Percentiles rank a stretch among this genome's conserved stretches.
These are phyloP conservation scores for Colletotrichum lupini DNA, from an alignment of 2,329 filamentous ascomycete genomes.

Conservation along the genomic window DNA sequence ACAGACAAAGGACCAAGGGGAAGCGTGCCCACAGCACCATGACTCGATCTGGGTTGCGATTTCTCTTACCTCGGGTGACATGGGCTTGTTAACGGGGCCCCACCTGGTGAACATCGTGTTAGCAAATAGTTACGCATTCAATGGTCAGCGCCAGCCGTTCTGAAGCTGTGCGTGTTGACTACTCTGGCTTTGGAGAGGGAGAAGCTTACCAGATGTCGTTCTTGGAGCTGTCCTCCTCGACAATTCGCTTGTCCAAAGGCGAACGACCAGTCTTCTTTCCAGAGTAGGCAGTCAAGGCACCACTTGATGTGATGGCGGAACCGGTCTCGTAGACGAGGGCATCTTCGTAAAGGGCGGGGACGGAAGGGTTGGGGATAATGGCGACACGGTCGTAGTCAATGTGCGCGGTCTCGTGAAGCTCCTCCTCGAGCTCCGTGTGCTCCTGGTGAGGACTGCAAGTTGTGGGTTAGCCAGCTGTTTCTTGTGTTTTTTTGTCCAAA, in stretches of 20 bases:
- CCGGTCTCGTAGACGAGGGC: conserved; percentile 96
- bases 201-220: conserved; percentile 84
- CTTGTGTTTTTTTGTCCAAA: neutral
- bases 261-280: conserved; percentile 98
- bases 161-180: neutral
- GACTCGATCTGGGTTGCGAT: conserved; percentile 16
- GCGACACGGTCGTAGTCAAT: conserved; percentile 99
- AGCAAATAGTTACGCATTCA: conserved; percentile 30
- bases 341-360: conserved; percentile 98
- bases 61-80: conserved; percentile 89
- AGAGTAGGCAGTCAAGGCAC: conserved; percentile 96
- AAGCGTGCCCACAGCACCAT: conserved; percentile 25
- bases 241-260: conserved; percentile 96
- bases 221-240: conserved; percentile 89
- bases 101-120: conserved; percentile 62
- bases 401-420: conserved; percentile 93
- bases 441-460: conserved; percentile 77
- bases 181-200: neutral
- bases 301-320: conserved; percentile 95
- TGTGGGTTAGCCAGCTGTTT: neutral
- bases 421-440: conserved; percentile 97
- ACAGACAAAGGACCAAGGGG: conserved; percentile 26
- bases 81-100: conserved; percentile 99
- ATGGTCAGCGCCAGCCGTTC: conserved; percentile 3
- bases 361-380: conserved; percentile 94